These are phyloP conservation scores for Bipolaris cookei DNA, from an alignment of 2,329 filamentous ascomycete genomes.

Conservation along the genomic window DNA sequence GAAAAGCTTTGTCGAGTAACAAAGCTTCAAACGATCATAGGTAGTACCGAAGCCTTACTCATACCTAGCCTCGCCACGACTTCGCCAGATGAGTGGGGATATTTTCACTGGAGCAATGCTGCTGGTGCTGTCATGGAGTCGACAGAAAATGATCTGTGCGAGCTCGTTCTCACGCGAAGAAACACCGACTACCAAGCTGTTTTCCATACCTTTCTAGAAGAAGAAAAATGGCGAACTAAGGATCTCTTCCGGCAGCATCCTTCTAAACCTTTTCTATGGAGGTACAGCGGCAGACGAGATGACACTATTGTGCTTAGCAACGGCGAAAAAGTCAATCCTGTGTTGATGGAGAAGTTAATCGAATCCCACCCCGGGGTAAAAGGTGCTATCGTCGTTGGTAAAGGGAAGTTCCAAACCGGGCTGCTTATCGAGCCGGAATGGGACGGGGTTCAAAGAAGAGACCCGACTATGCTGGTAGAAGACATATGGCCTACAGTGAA, in stretches of 20 bases:
- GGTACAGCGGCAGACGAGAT: slow-evolving; percentile 40
- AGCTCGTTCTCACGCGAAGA: slow-evolving; percentile 8
- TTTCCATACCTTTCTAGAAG: slow-evolving; percentile 3
- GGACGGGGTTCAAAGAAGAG: neutral
- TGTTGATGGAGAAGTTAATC: slow-evolving; percentile 25
- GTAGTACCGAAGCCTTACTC: slow-evolving; percentile 5
- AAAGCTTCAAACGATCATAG: slow-evolving; percentile 4
- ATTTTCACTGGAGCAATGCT: neutral
- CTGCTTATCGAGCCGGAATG: slow-evolving; percentile 32
- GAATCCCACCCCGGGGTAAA: slow-evolving; percentile 15
- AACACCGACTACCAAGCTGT: slow-evolving; percentile 3
- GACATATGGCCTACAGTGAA: slow-evolving; percentile 33
- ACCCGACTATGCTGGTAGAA: slow-evolving; percentile 17
- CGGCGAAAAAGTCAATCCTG: slow-evolving; percentile 41
- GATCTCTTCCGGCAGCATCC: slow-evolving; percentile 27
- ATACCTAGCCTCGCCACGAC: neutral
- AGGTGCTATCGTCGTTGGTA: slow-evolving; percentile 31
- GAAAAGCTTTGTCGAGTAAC: neutral
- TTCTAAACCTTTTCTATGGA: slow-evolving; percentile 25
- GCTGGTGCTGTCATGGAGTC: slow-evolving; percentile 7
- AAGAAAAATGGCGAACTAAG: slow-evolving; percentile 18
- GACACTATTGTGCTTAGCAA: slow-evolving; percentile 44
- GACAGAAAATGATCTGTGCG: slow-evolving; percentile 1
- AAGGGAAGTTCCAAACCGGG: slow-evolving; percentile 24
- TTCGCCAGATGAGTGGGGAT: slow-evolving; percentile 3